These are phyloP conservation scores for Neckera pumila DNA, from an alignment of 225 moss, liverwort and hornwort genomes.

Conservation along the genomic window DNA sequence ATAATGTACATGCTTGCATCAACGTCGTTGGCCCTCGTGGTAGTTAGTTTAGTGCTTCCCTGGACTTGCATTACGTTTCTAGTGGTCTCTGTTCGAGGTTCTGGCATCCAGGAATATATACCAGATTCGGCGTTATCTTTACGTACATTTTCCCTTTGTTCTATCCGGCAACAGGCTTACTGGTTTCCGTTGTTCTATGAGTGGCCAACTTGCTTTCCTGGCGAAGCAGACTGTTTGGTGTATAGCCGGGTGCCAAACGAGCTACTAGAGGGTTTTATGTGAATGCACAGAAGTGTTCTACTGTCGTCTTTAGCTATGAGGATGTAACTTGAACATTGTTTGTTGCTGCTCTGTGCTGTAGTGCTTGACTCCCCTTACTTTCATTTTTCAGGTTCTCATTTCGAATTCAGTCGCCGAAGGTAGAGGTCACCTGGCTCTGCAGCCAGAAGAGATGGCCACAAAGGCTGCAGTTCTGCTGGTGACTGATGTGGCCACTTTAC, in stretches of 20 bases:
- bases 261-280: background rate
- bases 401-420: background rate
- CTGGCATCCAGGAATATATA: background rate
- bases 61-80: background rate
- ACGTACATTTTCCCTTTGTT: background rate
- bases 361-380: background rate
- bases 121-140: background rate
- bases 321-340: background rate
- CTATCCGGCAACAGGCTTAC: background rate
- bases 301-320: background rate
- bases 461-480: slow-evolving; percentile 52
- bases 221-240: background rate
- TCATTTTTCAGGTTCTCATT: background rate
- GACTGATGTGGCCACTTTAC: slow-evolving; percentile 54
- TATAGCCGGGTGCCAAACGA: background rate
- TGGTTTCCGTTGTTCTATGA: background rate
- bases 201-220: background rate
- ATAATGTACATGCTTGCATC: background rate
- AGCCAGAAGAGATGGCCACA: slow-evolving; percentile 44
- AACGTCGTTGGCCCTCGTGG: background rate
- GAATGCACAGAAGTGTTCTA: background rate
- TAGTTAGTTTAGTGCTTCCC: background rate
- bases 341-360: background rate
- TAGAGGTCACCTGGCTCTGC: background rate
- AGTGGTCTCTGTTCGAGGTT: background rate